Base-by-base conservation (phyloP, 169 alveolate species). In the Plasmodium sp. region DNA sequence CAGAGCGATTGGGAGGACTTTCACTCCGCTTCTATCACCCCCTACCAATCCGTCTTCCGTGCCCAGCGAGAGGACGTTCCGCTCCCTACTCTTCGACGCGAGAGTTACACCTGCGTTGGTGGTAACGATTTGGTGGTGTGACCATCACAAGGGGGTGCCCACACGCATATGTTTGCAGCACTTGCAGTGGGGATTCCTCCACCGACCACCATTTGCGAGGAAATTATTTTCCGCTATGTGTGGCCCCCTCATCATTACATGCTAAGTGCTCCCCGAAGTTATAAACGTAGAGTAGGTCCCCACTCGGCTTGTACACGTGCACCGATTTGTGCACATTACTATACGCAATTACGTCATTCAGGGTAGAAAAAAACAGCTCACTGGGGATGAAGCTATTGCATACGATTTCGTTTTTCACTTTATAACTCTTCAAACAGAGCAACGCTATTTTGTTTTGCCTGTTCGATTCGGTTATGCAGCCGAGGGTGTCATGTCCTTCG, bases 31-130 rank as follows among this genome's bases (percentile, higher is more conserved):
- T 33, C 36, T 0, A 43, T 14, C 3, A 33, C 5, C 34, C 39
- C 84, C 31, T 84, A 84, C 93, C 45, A 16, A 18, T 22, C 79
- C 93, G 27, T 84, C 67, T 72, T 84, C 83, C 73, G 74, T 62
- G 18, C 93, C 93, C 14, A 84, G 14, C 1, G 84, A 48, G 27
- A 84, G 3, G 58, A 45, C 45, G 45, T 84, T 84, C 62, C 45
- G 51, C 27, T 62, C 31, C 22, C 34, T 10, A 74, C 6, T 73
- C 34, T n/a, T 72, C 9, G 77, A 18, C 58, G 79, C 51, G 27
- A 84, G 14, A 18, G 51, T 84, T 48, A 84, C 39, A 22, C 93
- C 93, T 84, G 67, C 16, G 22, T 12, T 51, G 62, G 58, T 48
- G 0, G 58, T 51, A 51, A 51, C 62, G 22, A 51, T 51, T 51